Evolutionary conservation across 1,284 basidiomycete genomes (phyloP).

Genomic region (Sanguinoderma infundibulare): DNA sequence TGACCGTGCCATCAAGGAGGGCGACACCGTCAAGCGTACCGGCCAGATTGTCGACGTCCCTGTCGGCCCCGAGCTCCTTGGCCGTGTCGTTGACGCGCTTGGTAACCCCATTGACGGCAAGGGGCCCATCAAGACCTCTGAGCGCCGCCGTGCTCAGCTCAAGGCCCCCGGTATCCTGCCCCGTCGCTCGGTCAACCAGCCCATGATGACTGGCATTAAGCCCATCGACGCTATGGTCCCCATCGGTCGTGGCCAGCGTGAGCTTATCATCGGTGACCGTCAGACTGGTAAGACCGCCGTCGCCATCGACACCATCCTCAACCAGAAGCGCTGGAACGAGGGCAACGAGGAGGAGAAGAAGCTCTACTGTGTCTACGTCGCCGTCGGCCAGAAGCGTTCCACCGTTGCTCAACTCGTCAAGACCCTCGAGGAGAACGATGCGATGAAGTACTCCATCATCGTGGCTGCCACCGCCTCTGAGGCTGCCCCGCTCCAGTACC

Average conservation of each 20-base stretch:
- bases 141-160: constrained; percentile 95
- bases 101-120: constrained; percentile 99
- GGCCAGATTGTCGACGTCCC: constrained; percentile 99
- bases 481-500: constrained; percentile 98
- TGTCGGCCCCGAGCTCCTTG: constrained; percentile 94
- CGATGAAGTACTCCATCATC: constrained; percentile 99
- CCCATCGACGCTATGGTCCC: constrained; percentile 99
- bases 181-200: constrained; percentile 99
- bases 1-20: constrained; percentile 99
- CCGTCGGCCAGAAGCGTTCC: constrained; percentile 98
- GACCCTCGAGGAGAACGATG: constrained; percentile 99
- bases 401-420: constrained; percentile 99
- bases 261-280: constrained; percentile 99
- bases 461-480: constrained; percentile 99
- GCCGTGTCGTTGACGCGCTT: constrained; percentile 98
- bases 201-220: constrained; percentile 99
- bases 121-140: constrained; percentile 92
- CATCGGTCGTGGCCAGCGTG: constrained; percentile 99
- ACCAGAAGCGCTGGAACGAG: constrained; percentile 99
- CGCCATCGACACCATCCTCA: constrained; percentile 99
- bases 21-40: constrained; percentile 99
- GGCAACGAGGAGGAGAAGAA: constrained; percentile 96
- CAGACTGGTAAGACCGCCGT: constrained; percentile 99
- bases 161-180: constrained; percentile 99
- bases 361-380: constrained; percentile 99